Percentiles rank a stretch among this genome's conserved stretches.
These are phyloP conservation scores for Syzygium oleosum DNA, from an alignment of 345 rosid species.

Conservation along the genomic window DNA sequence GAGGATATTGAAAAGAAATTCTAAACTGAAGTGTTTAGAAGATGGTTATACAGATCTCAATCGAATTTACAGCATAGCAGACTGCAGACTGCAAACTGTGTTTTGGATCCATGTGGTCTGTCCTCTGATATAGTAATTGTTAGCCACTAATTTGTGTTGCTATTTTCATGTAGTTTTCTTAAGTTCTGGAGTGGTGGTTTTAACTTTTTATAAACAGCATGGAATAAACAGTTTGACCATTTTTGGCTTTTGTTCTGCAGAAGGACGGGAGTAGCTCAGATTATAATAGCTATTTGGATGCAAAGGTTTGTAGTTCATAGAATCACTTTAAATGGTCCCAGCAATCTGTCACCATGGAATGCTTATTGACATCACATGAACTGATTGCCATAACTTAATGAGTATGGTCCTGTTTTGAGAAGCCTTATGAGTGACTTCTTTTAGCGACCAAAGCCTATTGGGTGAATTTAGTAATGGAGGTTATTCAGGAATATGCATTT, in stretches of 20 bases:
- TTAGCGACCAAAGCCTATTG: neutral
- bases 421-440: neutral
- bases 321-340: neutral
- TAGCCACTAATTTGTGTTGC: neutral
- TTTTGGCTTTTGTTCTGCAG: conserved; percentile 38
- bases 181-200: neutral
- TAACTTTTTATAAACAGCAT: neutral
- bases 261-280: conserved; percentile 83
- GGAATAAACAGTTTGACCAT: neutral
- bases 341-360: neutral
- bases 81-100: neutral
- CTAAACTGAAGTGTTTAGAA: neutral
- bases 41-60: neutral
- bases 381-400: neutral
- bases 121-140: neutral
- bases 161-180: neutral
- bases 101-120: neutral
- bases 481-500: neutral
- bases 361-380: neutral
- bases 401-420: neutral
- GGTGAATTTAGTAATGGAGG: neutral
- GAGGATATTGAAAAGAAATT: neutral
- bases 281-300: conserved; percentile 76
- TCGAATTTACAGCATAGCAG: neutral
- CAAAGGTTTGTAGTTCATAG: conserved; percentile 50